Percentiles rank a stretch among this genome's conserved stretches.
phyloP scores from a whole-genome alignment of 2,329 filamentous ascomycete genomes.

The Fusarium keratoplasticum region DNA sequence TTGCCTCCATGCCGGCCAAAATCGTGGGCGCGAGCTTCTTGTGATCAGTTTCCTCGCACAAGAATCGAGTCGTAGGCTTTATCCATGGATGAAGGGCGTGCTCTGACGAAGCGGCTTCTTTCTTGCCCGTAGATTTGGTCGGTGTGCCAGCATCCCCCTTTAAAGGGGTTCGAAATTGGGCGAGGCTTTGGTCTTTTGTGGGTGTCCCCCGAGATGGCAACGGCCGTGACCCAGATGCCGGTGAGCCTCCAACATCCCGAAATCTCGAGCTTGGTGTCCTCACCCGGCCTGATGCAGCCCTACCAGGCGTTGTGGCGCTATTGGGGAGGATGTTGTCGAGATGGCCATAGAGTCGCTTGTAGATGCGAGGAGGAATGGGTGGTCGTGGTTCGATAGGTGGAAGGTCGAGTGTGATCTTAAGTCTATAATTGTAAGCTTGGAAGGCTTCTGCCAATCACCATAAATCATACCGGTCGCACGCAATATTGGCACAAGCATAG shows the following conservation, averaged over 20 bases:
- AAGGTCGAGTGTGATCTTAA: constrained; percentile 81
- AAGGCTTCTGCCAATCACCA: too few species aligned
- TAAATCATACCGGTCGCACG: constrained; percentile 78
- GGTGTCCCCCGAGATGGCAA: constrained; percentile 58
- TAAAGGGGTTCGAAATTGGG: constrained; percentile 55
- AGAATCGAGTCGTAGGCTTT: constrained; percentile 73
- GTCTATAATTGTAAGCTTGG: constrained; percentile 56
- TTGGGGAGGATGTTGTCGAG: constrained; percentile 77
- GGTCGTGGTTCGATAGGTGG: constrained; percentile 81
- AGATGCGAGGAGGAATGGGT: constrained; percentile 82
- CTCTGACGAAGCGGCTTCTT: constrained; percentile 40
- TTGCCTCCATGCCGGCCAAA: constrained; percentile 76
- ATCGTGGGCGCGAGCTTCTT: constrained; percentile 76
- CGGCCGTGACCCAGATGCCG: constrained; percentile 45
- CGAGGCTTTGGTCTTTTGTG: constrained; percentile 58
- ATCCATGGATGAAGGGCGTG: constrained; percentile 72
- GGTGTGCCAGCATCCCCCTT: constrained; percentile 50
- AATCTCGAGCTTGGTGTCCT: constrained; percentile 52
- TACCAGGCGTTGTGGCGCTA: constrained; percentile 47
- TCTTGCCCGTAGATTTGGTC: constrained; percentile 55
- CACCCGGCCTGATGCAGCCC: constrained; percentile 42
- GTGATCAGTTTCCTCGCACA: constrained; percentile 71
- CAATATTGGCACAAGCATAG: constrained; percentile 89
- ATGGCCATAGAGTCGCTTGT: constrained; percentile 85
- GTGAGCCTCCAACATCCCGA: constrained; percentile 40